Percentiles rank a stretch among this genome's conserved stretches.
These are phyloP conservation scores for Ephemerocybe angulata DNA, from an alignment of 768 basidiomycete genomes.

Conservation along the genomic window DNA sequence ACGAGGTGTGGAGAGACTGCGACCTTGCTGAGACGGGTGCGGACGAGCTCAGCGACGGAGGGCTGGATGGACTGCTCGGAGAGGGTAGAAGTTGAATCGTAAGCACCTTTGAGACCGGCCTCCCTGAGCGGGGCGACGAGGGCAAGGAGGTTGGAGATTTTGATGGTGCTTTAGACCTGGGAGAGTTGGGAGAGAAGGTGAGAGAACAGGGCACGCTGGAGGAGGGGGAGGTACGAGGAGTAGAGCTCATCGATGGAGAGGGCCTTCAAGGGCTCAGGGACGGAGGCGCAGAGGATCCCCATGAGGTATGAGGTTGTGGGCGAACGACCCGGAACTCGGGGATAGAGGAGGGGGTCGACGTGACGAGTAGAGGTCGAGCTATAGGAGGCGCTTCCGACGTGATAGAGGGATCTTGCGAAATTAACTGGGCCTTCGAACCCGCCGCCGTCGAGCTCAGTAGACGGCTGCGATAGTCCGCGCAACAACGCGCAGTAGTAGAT, in stretches of 20 bases:
- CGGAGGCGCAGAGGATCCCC: conserved; percentile 70
- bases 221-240: conserved; percentile 80
- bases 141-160: conserved; percentile 68
- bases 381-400: no score
- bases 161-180: conserved; percentile 88
- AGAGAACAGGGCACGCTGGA: conserved; percentile 88
- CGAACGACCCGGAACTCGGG: no score
- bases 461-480: no score
- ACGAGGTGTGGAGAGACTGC: conserved; percentile 70
- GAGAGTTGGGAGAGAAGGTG: conserved; percentile 88
- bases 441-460: no score
- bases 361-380: no score
- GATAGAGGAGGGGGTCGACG: no score
- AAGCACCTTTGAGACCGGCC: conserved; percentile 46
- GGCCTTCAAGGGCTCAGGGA: conserved; percentile 65
- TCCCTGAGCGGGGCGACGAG: conserved; percentile 75
- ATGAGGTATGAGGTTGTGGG: no score
- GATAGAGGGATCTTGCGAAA: no score
- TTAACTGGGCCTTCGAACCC: no score
- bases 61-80: conserved; percentile 57
- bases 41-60: conserved; percentile 65
- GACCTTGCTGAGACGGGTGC: conserved; percentile 73
- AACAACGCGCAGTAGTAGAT: no score
- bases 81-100: conserved; percentile 37
- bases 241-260: conserved; percentile 50